Conservation (phyloP, 176 grass and related monocot genomes). For the Musa beccarii region DNA sequence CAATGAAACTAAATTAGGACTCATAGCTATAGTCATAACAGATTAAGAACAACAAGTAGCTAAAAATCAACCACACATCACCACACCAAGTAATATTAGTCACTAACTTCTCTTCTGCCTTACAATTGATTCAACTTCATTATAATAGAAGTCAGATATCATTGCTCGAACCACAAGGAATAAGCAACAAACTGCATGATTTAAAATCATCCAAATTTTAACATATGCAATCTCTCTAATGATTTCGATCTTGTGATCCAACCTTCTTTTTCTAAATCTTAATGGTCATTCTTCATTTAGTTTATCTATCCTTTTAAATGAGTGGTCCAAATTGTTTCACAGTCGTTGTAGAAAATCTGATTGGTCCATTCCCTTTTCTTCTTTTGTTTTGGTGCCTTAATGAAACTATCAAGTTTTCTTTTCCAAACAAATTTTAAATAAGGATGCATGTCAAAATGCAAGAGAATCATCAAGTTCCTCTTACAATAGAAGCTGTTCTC, state of each 20-base stretch:
- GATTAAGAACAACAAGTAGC: too few species aligned
- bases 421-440: too few species aligned
- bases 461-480: too few species aligned
- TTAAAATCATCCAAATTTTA: background rate
- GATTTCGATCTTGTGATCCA: too few species aligned
- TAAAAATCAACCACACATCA: too few species aligned
- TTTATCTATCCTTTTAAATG: background rate
- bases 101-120: too few species aligned
- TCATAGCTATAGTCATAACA: too few species aligned
- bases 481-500: too few species aligned
- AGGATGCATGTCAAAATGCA: too few species aligned
- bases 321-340: background rate
- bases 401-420: background rate
- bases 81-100: too few species aligned
- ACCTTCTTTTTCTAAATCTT: too few species aligned
- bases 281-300: background rate
- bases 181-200: background rate
- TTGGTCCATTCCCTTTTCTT: background rate
- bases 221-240: background rate
- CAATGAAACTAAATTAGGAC: too few species aligned
- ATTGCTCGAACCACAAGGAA: background rate
- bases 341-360: background rate
- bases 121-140: background rate
- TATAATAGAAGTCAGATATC: background rate
- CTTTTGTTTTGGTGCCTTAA: background rate